Evolutionary conservation across 2,329 filamentous ascomycete species (phyloP).

Genomic region (Aureobasidium sp.): DNA sequence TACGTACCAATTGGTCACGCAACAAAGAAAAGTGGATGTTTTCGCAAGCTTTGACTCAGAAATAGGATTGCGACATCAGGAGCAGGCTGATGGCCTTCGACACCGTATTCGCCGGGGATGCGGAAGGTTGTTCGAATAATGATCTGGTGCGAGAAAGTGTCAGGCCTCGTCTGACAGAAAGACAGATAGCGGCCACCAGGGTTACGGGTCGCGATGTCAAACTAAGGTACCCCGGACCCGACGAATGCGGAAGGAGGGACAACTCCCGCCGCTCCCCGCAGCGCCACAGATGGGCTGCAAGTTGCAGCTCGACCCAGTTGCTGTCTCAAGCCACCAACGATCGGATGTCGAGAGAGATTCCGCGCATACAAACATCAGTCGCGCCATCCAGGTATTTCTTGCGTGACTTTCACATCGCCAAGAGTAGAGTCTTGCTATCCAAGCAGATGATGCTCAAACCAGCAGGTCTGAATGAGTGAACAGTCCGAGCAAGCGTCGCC

Average conservation of each 20-base stretch:
- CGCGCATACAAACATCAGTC: neutral
- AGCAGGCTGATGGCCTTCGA: neutral
- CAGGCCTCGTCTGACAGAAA: neutral
- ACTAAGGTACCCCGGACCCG: constrained; percentile 10
- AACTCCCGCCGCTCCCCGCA: neutral
- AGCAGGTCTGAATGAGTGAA: constrained; percentile 16
- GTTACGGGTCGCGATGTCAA: neutral
- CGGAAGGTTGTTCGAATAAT: neutral
- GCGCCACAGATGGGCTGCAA: neutral
- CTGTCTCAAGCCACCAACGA: constrained; percentile 6
- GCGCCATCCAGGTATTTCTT: constrained; percentile 9
- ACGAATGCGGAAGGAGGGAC: constrained; percentile 9
- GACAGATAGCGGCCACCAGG: neutral
- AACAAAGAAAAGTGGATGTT: constrained; percentile 1
- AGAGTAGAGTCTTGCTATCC: neutral
- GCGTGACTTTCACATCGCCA: neutral
- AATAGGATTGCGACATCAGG: neutral
- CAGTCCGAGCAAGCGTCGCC: constrained; percentile 36
- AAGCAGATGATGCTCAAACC: constrained; percentile 1
- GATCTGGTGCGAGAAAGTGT: neutral
- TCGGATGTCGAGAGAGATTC: neutral
- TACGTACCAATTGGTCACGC: constrained; percentile 7
- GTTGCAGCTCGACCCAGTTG: neutral
- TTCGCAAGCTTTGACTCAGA: constrained; percentile 9
- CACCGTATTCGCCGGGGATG: neutral